A percentile compares a stretch with the other conserved stretches of the same genome.
These are phyloP conservation scores for Coniophora puteana DNA, from an alignment of 1,284 basidiomycete genomes.

Conservation along the genomic window DNA sequence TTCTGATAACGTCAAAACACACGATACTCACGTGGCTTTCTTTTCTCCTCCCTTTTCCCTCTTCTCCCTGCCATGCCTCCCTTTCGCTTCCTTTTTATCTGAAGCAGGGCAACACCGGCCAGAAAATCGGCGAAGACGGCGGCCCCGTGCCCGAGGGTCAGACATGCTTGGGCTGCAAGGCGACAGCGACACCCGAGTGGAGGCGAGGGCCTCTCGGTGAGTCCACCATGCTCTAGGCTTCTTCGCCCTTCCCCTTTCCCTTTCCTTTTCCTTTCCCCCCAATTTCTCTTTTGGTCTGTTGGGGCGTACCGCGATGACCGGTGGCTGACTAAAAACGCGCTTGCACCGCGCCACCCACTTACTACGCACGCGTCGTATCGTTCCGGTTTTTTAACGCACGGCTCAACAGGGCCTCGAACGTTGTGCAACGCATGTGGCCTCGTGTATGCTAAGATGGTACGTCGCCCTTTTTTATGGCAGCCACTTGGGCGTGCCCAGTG, in stretches of 20 bases:
- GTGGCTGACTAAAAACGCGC: too few species aligned
- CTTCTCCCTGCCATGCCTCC: slow-evolving; percentile 6
- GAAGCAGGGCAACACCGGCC: slow-evolving; percentile 44
- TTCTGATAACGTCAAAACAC: too few species aligned
- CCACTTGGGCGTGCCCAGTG: too few species aligned
- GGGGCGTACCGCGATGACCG: too few species aligned
- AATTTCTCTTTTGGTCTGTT: too few species aligned
- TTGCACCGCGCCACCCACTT: too few species aligned
- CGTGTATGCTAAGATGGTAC: slow-evolving; percentile 58
- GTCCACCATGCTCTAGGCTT: slow-evolving; percentile 18
- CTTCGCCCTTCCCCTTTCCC: too few species aligned
- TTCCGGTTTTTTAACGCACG: slow-evolving; percentile 22
- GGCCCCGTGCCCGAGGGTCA: slow-evolving; percentile 53
- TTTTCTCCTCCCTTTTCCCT: too few species aligned
- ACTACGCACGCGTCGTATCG: too few species aligned
- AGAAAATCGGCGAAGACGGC: too few species aligned
- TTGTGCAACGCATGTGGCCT: slow-evolving; percentile 57
- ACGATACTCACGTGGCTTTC: too few species aligned
- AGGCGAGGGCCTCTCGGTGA: slow-evolving; percentile 73
- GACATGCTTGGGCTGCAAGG: slow-evolving; percentile 72
- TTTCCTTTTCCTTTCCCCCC: too few species aligned
- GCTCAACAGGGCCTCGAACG: slow-evolving; percentile 46
- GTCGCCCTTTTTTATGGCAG: slow-evolving; percentile 23
- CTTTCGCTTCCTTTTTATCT: slow-evolving; percentile 14
- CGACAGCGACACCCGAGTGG: slow-evolving; percentile 85